These are phyloP conservation scores for Scutellaria galericulata DNA, from an alignment of 257 asterid genomes.

Conservation along the genomic window DNA sequence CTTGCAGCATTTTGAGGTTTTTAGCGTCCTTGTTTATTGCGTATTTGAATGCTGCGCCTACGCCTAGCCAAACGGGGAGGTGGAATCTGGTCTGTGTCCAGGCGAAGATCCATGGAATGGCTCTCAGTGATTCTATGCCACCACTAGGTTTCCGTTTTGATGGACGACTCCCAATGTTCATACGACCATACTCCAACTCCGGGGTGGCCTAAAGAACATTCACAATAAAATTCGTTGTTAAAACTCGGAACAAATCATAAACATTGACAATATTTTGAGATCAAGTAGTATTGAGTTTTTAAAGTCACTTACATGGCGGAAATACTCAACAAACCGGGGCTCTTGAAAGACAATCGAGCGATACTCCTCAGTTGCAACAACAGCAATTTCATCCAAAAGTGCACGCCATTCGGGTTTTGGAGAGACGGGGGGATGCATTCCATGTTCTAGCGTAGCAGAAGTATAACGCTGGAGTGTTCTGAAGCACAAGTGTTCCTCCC, in stretches of 20 bases:
- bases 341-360: slow-evolving; percentile 68
- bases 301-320: slow-evolving; percentile 61
- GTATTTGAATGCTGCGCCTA: slow-evolving; percentile 62
- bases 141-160: slow-evolving; percentile 71
- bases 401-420: slow-evolving; percentile 75
- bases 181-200: slow-evolving; percentile 69
- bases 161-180: slow-evolving; percentile 77
- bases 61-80: slow-evolving; percentile 74
- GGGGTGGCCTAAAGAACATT: slow-evolving; percentile 55
- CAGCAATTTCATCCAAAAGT: slow-evolving; percentile 59
- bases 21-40: slow-evolving; percentile 52
- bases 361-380: slow-evolving; percentile 60
- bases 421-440: slow-evolving; percentile 66
- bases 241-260: background rate
- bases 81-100: slow-evolving; percentile 77
- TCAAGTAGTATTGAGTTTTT: background rate
- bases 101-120: slow-evolving; percentile 76
- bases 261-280: background rate
- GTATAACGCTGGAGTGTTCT: slow-evolving; percentile 68
- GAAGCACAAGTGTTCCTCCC: slow-evolving; percentile 72
- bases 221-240: background rate
- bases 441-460: slow-evolving; percentile 73
- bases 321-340: slow-evolving; percentile 74
- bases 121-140: slow-evolving; percentile 68
- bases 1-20: slow-evolving; percentile 59